Evolutionary conservation across 163 green algal species (phyloP), one percentile per base, ranked within the genome.

Genomic region (Scenedesmus sp.): DNA sequence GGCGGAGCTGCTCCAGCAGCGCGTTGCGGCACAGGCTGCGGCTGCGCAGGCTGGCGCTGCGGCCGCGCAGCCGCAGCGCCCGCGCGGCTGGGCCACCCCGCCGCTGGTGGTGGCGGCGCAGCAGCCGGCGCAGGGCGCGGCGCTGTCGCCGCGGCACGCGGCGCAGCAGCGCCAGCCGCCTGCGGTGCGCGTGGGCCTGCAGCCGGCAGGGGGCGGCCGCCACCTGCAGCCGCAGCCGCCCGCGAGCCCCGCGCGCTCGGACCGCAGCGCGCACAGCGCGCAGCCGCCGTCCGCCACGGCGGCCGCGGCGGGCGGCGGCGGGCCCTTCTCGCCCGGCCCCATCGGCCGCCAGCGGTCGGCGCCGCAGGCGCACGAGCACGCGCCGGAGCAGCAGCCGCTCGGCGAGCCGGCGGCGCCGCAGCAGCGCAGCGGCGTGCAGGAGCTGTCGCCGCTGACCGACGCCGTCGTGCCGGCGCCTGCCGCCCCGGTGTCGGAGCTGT

Each of bases 401-500:
- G 48, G 29, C 5, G 50, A 64, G 20, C 67, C 4, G 48, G 47
- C 18, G 17, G 28, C 50, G 28, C 29, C 11, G 18, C 48, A 63
- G 42, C 63, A 47, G 31, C 20, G 44, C 63, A 33, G 47, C 50
- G 42, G 33, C 51, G 51, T 45, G 28, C 69, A 77, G 54, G 36
- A 67, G 69, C 20, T 77, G 69, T 77, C 69, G 11, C 69, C 69
- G 4, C 39, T 77, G n/a, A 76, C 67, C 15, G 69, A 77, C 29
- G 53, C 66, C 15, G 69, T 77, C n/a, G 69, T 77, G 7, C 69
- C 69, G 2, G 69, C 69, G 22, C 69, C 69, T 57, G 47, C 67
- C 29, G 33, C 67, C 9, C 31, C 31, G n/a, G 47, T 60, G 14
- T 48, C 28, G 11, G 54, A 65, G 33, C 53, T 67, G 3, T 67